Conservation (phyloP, 2,329 filamentous ascomycete genomes). For the Cryphonectria japonica region DNA sequence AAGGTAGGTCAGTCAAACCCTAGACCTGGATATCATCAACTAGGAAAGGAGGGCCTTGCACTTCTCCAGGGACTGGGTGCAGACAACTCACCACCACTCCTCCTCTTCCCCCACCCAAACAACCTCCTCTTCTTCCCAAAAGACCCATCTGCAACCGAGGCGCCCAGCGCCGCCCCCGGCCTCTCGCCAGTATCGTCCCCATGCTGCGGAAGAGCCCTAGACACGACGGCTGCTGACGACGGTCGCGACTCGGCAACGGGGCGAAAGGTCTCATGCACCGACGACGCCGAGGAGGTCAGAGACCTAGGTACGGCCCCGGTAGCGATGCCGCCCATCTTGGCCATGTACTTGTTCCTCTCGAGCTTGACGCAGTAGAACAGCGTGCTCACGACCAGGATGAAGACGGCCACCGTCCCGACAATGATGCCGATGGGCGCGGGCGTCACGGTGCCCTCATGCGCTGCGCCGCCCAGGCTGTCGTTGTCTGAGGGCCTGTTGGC, state of each 20-base stretch:
- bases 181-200: neutral
- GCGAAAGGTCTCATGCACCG: neutral
- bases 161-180: neutral
- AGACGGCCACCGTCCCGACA: slow-evolving; percentile 26
- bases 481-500: slow-evolving; percentile 27
- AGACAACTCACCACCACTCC: slow-evolving; percentile 10
- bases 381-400: slow-evolving; percentile 26
- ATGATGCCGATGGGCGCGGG: slow-evolving; percentile 28
- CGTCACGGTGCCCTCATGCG: slow-evolving; percentile 25
- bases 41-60: neutral
- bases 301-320: neutral
- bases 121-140: slow-evolving; percentile 17
- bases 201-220: neutral
- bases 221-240: slow-evolving; percentile 9
- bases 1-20: slow-evolving; percentile 2
- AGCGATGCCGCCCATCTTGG: neutral
- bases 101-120: slow-evolving; percentile 23
- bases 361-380: slow-evolving; percentile 31
- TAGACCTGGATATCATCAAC: neutral
- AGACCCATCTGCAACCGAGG: neutral
- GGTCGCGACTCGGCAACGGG: neutral
- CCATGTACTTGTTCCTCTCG: slow-evolving; percentile 18
- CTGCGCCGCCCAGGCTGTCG: slow-evolving; percentile 26
- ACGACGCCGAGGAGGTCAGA: neutral
- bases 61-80: neutral